Percentiles rank a stretch among this genome's conserved stretches.
Conservation (phyloP, 208 protist genomes). For the Trypanosoma caninum region DNA sequence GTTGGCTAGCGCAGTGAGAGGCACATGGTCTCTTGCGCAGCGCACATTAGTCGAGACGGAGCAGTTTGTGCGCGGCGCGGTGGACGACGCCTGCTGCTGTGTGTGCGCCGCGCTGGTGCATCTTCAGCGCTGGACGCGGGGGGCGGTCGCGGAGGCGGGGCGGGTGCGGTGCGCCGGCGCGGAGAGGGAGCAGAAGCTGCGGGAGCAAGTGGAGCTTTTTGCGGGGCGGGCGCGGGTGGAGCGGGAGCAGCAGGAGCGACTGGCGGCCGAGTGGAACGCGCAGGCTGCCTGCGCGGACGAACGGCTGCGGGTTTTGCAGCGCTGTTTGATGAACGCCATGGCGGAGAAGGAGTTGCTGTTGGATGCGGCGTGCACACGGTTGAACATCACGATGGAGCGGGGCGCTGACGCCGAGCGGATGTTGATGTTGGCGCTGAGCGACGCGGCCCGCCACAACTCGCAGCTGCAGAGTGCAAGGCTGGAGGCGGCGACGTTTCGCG, state of each 20-base stretch:
- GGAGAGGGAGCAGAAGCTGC: constrained; percentile 5
- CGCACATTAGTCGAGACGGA: constrained; percentile 25
- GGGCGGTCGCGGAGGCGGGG: constrained; percentile 6
- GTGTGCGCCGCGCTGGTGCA: background rate
- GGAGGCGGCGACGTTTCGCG: constrained; percentile 11
- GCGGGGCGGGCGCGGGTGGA: constrained; percentile 11
- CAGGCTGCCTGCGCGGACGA: background rate
- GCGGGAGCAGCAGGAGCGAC: constrained; percentile 1
- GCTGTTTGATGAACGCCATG: background rate
- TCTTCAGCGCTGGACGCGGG: background rate
- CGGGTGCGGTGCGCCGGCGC: background rate
- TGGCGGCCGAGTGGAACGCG: constrained; percentile 11
- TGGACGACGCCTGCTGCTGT: constrained; percentile 19
- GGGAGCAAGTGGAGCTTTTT: background rate
- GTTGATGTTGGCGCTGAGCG: constrained; percentile 13
- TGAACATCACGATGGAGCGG: constrained; percentile 27
- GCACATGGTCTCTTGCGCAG: constrained; percentile 15
- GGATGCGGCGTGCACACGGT: constrained; percentile 9
- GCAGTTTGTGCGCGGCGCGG: constrained; percentile 17
- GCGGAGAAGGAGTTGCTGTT: constrained; percentile 22
- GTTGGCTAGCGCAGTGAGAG: constrained; percentile 16
- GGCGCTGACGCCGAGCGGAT: constrained; percentile 20
- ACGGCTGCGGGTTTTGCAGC: background rate
- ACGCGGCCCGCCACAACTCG: constrained; percentile 4
- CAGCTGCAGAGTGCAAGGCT: constrained; percentile 22